Conservation (phyloP, 2,329 filamentous ascomycete genomes). For the Monascus ruber region DNA sequence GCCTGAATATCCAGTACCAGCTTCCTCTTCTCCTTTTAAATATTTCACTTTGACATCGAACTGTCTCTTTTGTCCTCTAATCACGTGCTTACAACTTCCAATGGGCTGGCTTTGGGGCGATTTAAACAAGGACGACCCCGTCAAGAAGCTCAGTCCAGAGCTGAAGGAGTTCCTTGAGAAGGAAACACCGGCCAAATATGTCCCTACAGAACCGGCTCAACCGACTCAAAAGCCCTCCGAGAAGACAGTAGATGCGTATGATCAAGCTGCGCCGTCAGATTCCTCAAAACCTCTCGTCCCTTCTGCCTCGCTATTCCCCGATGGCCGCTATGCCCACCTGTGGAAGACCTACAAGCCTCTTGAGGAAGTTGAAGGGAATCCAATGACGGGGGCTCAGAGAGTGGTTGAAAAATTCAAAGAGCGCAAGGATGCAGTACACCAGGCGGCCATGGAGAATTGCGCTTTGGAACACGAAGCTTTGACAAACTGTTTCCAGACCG, state of each 20-base stretch:
- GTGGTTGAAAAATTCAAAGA: slow-evolving; percentile 78
- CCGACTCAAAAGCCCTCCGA: slow-evolving; percentile 9
- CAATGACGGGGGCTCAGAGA: slow-evolving; percentile 68
- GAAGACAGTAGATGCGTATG: slow-evolving; percentile 12
- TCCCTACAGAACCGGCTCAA: slow-evolving; percentile 20
- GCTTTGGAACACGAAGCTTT: slow-evolving; percentile 74
- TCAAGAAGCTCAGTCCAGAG: slow-evolving; percentile 67
- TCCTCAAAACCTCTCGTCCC: slow-evolving; percentile 24
- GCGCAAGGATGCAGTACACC: slow-evolving; percentile 64
- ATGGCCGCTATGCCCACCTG: slow-evolving; percentile 69
- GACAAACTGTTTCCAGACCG: slow-evolving; percentile 68
- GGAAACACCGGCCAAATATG: slow-evolving; percentile 66
- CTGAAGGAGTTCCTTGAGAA: slow-evolving; percentile 75
- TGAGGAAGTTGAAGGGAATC: slow-evolving; percentile 55
- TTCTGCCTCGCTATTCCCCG: slow-evolving; percentile 50
- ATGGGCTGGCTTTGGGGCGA: slow-evolving; percentile 56
- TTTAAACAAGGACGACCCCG: slow-evolving; percentile 48
- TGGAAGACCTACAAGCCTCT: slow-evolving; percentile 86
- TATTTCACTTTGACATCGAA: not conserved
- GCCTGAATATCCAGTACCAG: not conserved
- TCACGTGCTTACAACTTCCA: slow-evolving; percentile 3
- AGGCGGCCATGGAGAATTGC: slow-evolving; percentile 86
- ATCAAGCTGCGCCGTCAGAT: slow-evolving; percentile 12
- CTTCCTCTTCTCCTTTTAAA: no score
- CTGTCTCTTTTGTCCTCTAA: not conserved